Percentiles rank a stretch among this genome's conserved stretches.
phyloP scores from a whole-genome alignment of 768 basidiomycete genomes.

The Ephemerocybe angulata region DNA sequence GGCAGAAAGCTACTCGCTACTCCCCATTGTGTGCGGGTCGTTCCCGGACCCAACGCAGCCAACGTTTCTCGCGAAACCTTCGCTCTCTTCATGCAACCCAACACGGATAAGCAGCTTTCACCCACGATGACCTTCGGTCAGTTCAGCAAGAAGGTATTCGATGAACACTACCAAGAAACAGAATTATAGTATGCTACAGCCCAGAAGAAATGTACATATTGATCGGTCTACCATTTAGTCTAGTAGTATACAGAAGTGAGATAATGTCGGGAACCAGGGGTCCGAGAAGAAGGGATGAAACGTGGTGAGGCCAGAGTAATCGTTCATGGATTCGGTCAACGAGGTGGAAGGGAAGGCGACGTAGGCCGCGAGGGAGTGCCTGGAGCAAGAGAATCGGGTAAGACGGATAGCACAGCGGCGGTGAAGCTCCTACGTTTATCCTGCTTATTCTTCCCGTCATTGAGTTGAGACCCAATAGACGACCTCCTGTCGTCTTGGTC shows the following conservation, averaged over 20 bases:
- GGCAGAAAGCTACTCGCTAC: slow-evolving; percentile 80
- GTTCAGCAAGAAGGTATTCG: slow-evolving; percentile 82
- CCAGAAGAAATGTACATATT: not conserved
- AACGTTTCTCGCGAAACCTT: slow-evolving; percentile 81
- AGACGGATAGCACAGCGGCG: slow-evolving; percentile 57
- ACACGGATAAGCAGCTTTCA: slow-evolving; percentile 73
- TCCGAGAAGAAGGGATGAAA: not conserved
- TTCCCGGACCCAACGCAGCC: slow-evolving; percentile 39
- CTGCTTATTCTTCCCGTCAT: slow-evolving; percentile 32
- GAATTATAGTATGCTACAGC: slow-evolving; percentile 9
- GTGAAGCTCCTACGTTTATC: slow-evolving; percentile 62
- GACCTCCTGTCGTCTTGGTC: slow-evolving; percentile 63
- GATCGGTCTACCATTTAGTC: not conserved
- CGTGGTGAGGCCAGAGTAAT: not conserved
- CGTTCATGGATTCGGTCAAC: slow-evolving; percentile 4
- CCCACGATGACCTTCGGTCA: slow-evolving; percentile 76
- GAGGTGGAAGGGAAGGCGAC: slow-evolving; percentile 27
- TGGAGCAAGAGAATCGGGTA: slow-evolving; percentile 51
- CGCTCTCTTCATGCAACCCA: slow-evolving; percentile 86
- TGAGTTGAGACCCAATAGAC: slow-evolving; percentile 50
- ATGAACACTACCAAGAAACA: slow-evolving; percentile 41
- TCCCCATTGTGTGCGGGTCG: slow-evolving; percentile 90
- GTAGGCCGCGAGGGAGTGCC: slow-evolving; percentile 40
- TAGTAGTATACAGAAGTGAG: not conserved
- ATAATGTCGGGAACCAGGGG: not conserved